Base-by-base conservation (phyloP, 495 filamentous ascomycete species). In the Hypoxylon lienhwacheense region DNA sequence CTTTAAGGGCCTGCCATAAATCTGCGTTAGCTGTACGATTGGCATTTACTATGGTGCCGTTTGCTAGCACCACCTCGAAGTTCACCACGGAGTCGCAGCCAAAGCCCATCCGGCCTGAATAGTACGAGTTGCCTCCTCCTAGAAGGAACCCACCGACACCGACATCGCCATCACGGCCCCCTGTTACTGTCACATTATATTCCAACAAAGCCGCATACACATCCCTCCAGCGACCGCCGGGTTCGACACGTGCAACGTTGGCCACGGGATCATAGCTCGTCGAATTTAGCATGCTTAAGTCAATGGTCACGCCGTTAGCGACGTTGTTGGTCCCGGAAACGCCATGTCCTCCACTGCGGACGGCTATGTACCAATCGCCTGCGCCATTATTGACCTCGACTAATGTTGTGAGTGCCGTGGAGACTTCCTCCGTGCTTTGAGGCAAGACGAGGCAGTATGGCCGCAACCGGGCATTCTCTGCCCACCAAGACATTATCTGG, bases 1-100 rank as follows among this genome's bases (percentile, higher is more conserved):
- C 82, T 33, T 81, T 80, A 2, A 84, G 70, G 3, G 81, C 80
- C 40, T 61, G 64, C 65, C 66, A 83, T 5, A 85, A 62, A 31
- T 85, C 81, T 0, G 69, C 5, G 32, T 78, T 68, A 0, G 56
- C 55, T 0, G 50, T 59, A 1, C 54, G 49, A 52, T 78, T 81
- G 37, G 74, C 79, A 32, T 79, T 74, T 34, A 77, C 59, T 21
- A 80, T 69, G 1, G 50, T 45, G 2, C 81, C 80, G 35, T 70
- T 68, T 0, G 73, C 77, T 4, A 84, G 68, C 4, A 84, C 78
- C n/a, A 81, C 71, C 52, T 81, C 71, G 51, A 60, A 79, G 33
- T 73, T 77, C 14, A 68, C 61, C 29, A 81, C 69, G 14, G 71
- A 72, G 39, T 79, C 76, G 33, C 72, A 78, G 25, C 66, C 77